Conservation (phyloP, 495 filamentous ascomycete species). For the Penicillium egyptiacum region DNA sequence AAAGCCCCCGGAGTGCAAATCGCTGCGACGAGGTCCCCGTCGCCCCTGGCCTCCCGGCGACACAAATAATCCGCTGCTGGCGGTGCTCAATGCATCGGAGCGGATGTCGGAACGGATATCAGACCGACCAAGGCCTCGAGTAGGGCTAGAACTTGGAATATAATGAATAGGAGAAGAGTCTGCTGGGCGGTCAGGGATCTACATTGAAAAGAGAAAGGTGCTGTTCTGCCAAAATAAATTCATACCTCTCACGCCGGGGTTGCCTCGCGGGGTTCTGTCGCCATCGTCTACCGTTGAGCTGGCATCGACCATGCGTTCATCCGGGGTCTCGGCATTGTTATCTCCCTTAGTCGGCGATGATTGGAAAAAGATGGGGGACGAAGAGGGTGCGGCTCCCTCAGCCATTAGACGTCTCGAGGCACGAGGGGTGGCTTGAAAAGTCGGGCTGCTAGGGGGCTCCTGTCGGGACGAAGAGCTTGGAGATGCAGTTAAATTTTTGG, state of each 20-base stretch:
- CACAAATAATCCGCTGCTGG: conserved; percentile 85
- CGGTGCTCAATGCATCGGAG: conserved; percentile 69
- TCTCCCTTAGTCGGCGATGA: conserved; percentile 67
- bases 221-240: not conserved
- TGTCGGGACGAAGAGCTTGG: conserved; percentile 45
- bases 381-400: conserved; percentile 51
- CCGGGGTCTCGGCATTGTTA: conserved; percentile 55
- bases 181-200: conserved; percentile 31
- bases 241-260: conserved; percentile 65
- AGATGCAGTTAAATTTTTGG: conserved; percentile 43
- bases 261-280: conserved; percentile 75
- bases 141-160: conserved; percentile 80
- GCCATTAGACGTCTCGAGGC: conserved; percentile 44
- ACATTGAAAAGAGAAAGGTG: not conserved
- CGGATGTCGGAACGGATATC: conserved; percentile 52
- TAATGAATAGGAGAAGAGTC: conserved; percentile 92
- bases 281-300: conserved; percentile 63
- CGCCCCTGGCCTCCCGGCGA: conserved; percentile 55
- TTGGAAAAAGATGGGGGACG: conserved; percentile 81
- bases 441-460: conserved; percentile 42
- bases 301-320: conserved; percentile 52
- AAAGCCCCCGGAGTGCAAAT: conserved; percentile 76
- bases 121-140: conserved; percentile 43
- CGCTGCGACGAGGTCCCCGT: conserved; percentile 63
- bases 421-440: conserved; percentile 44